Evolutionary conservation across 2,329 filamentous ascomycete genomes (phyloP).

Genomic region (Emmonsia crescens): DNA sequence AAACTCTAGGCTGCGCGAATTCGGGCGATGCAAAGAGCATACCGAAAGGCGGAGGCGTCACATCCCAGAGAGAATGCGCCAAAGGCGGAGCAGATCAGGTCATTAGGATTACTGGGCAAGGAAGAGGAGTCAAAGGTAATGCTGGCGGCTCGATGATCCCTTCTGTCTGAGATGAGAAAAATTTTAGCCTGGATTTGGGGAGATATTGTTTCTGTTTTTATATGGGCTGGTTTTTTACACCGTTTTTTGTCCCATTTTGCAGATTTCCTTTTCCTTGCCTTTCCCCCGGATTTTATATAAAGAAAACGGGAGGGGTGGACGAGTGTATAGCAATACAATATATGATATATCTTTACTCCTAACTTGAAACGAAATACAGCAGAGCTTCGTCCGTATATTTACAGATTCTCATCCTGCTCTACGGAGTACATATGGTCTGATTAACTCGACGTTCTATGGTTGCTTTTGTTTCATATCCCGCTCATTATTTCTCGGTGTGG

Average conservation of each 20-base stretch:
- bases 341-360: not conserved
- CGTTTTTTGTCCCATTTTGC: slow-evolving; percentile 7
- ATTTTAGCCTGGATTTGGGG: not conserved
- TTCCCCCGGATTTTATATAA: not conserved
- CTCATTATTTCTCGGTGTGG: not conserved
- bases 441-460: no score
- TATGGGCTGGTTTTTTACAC: slow-evolving; percentile 9
- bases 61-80: slow-evolving; percentile 70
- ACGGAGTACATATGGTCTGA: no score
- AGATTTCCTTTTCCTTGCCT: not conserved
- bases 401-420: not conserved
- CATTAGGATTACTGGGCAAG: slow-evolving; percentile 71
- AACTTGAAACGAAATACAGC: not conserved
- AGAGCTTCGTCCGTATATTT: not conserved
- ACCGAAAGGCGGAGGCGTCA: slow-evolving; percentile 66
- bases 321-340: not conserved
- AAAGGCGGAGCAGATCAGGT: slow-evolving; percentile 76
- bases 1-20: slow-evolving; percentile 62
- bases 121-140: slow-evolving; percentile 65
- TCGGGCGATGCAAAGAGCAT: slow-evolving; percentile 68
- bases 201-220: not conserved
- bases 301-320: not conserved
- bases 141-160: slow-evolving; percentile 19
- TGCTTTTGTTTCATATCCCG: not conserved
- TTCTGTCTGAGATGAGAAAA: slow-evolving; percentile 7